Evolutionary conservation across 345 rosid genomes (phyloP).

Genomic region (Gossypium sturtianum): DNA sequence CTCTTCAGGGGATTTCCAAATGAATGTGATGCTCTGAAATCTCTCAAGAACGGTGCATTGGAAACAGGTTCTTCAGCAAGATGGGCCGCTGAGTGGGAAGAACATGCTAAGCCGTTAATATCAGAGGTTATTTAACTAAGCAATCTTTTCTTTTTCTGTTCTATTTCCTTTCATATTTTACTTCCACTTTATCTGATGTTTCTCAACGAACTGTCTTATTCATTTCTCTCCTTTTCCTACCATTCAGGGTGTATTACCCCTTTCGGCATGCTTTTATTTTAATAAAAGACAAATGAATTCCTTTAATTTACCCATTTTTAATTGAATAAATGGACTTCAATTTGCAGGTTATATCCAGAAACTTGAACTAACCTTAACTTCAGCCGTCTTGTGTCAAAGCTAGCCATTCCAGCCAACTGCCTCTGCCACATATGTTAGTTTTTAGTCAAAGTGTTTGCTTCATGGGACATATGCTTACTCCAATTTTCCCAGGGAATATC

Average conservation of each 20-base stretch:
- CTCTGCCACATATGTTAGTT: background rate
- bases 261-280: background rate
- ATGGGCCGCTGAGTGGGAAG: conserved; percentile 92
- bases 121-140: conserved; percentile 34
- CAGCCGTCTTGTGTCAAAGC: background rate
- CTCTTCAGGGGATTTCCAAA: conserved; percentile 76
- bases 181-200: background rate
- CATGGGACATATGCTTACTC: background rate
- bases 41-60: conserved; percentile 59
- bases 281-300: background rate
- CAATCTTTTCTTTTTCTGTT: background rate
- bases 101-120: conserved; percentile 74
- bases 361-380: background rate
- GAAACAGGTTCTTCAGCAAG: conserved; percentile 61
- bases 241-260: background rate
- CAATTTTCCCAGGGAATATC: background rate
- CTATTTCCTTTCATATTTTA: background rate
- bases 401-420: background rate
- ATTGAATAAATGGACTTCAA: background rate
- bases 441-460: background rate
- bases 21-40: conserved; percentile 48
- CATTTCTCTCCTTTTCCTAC: background rate
- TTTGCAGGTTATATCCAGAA: conserved; percentile 28
- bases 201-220: background rate
- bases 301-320: background rate